Evolutionary conservation across 345 rosid species (phyloP), one percentile per base, ranked within the genome.

Genomic region (Camelina hispida): DNA sequence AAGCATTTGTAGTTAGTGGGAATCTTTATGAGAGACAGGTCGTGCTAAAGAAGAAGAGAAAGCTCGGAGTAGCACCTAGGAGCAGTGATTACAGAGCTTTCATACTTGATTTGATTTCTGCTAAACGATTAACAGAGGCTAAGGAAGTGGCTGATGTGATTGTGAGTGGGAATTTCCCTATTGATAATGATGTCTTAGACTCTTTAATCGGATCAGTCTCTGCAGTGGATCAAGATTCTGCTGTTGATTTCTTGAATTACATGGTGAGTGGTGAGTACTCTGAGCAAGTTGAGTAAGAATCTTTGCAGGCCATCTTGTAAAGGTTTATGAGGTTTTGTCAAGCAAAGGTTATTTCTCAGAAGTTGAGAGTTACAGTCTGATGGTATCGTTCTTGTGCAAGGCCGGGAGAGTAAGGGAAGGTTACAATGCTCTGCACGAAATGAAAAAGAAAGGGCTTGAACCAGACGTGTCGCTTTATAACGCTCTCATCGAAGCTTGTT

Each of bases 1-100:
- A 94, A 81, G 89, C 86, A 13, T 88, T 87, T 79, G 83, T 85
- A 16, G 32, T 22, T 37, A 73, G 52, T 20, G 88, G 90, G 14
- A 76, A 76, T 83, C 81, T 84, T 69, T 83, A 81, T 34, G 93
- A 86, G 78, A 86, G 85, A 72, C 83, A 87, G 51, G 72, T 59
- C 44, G 81, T 87, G n/a, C 66, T 91, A 71, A 91, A 90, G 91
- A 88, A 86, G 89, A 91, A 94, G 85, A 83, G 92, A 75, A 94
- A 94, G 81, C 82, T 94, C 9, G 96, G 98, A 37, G 98, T 90
- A 64, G 95, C 95, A 15, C 98, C 98, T 0, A 88, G 95, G 85
- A 78, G 81, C 60, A 82, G 68, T 2, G 96, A 94, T 32, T 94
- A 94, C 62, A 72, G 85, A 54, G 93, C 84, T 51, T 86, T 87